phyloP scores from a whole-genome alignment of 305 asterid species.

The Fraxinus floribunda region DNA sequence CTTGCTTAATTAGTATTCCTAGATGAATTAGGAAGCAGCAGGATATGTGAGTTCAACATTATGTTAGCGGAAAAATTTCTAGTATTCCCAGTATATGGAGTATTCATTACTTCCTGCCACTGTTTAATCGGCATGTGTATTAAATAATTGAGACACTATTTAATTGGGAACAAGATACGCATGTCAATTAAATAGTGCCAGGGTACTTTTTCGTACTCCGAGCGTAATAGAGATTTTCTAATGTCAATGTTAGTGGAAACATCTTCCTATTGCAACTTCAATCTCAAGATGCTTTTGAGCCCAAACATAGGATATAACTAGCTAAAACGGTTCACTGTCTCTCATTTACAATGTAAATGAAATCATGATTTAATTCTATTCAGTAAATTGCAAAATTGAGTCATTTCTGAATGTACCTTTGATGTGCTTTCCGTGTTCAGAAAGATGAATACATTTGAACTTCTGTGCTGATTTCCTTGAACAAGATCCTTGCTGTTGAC shows the following conservation, averaged over 20 bases:
- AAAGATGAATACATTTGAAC: neutral
- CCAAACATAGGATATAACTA: slow-evolving; percentile 18
- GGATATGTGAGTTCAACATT: neutral
- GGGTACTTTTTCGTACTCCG: neutral
- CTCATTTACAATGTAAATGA: slow-evolving; percentile 27
- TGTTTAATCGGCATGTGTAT: neutral
- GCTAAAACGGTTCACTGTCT: slow-evolving; percentile 23
- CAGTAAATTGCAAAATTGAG: slow-evolving; percentile 16
- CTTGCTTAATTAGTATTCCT: neutral
- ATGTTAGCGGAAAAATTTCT: neutral
- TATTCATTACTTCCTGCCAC: neutral
- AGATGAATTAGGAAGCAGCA: neutral
- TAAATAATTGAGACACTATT: neutral
- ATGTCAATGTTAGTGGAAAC: neutral
- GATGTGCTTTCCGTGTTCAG: slow-evolving; percentile 1
- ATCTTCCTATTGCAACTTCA: slow-evolving; percentile 12
- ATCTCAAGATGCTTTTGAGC: slow-evolving; percentile 19
- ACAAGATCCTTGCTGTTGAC: slow-evolving; percentile 7
- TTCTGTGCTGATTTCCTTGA: slow-evolving; percentile 16
- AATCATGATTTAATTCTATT: slow-evolving; percentile 11
- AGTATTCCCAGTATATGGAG: neutral
- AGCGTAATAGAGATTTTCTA: neutral
- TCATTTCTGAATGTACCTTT: slow-evolving; percentile 14
- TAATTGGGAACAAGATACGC: neutral
- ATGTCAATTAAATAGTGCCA: neutral